phyloP scores from a whole-genome alignment of 306 rosid species.

The Calophaca sinica region DNA sequence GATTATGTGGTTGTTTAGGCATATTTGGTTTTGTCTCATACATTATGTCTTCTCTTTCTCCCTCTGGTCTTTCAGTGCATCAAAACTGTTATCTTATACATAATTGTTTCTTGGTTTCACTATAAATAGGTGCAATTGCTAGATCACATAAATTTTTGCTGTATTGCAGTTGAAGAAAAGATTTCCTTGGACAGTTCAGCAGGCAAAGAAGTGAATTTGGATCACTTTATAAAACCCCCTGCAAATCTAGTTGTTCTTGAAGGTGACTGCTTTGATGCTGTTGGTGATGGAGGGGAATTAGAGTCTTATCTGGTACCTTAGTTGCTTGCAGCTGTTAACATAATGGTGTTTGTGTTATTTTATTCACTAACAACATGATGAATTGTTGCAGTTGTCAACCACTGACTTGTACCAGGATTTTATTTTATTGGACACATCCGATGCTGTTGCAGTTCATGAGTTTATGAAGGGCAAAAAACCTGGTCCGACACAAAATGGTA shows the following conservation, averaged over 20 bases:
- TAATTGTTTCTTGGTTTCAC: slow-evolving; percentile 38
- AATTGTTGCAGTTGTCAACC: slow-evolving; percentile 81
- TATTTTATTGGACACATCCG: slow-evolving; percentile 82
- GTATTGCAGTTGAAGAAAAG: slow-evolving; percentile 78
- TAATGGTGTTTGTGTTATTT: slow-evolving; percentile 16
- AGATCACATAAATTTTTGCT: slow-evolving; percentile 33
- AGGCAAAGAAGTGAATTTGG: slow-evolving; percentile 60
- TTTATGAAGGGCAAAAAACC: slow-evolving; percentile 59
- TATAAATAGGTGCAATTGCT: slow-evolving; percentile 40
- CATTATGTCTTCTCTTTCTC: slow-evolving; percentile 5
- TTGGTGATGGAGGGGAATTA: slow-evolving; percentile 88
- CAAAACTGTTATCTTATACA: slow-evolving; percentile 23
- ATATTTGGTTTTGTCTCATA: neutral
- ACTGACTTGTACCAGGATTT: slow-evolving; percentile 77
- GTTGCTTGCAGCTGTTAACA: slow-evolving; percentile 48
- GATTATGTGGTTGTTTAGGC: neutral
- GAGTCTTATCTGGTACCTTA: slow-evolving; percentile 87
- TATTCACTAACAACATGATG: slow-evolving; percentile 27
- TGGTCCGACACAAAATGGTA: slow-evolving; percentile 58
- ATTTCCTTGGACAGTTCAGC: slow-evolving; percentile 65
- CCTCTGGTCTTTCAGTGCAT: slow-evolving; percentile 4
- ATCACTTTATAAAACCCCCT: slow-evolving; percentile 81
- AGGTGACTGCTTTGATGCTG: slow-evolving; percentile 90
- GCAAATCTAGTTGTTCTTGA: slow-evolving; percentile 93
- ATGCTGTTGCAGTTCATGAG: slow-evolving; percentile 74